Percentiles rank a stretch among this genome's conserved stretches.
These are phyloP conservation scores for Paulownia fortunei DNA, from an alignment of 257 asterid genomes.

Conservation along the genomic window DNA sequence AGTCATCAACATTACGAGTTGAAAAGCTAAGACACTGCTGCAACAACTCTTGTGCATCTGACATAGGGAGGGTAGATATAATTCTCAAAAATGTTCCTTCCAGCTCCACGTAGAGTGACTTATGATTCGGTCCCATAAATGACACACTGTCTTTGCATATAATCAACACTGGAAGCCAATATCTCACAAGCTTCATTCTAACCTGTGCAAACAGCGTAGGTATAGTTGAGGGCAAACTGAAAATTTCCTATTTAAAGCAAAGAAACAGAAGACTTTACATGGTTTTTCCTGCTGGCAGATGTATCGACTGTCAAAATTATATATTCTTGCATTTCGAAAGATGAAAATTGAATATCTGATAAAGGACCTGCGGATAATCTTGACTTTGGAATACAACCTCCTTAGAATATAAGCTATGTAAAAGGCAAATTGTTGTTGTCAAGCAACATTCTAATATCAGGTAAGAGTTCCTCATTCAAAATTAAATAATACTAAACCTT, in stretches of 20 bases:
- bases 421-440: neutral
- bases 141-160: conserved; percentile 71
- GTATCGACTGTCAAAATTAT: neutral
- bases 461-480: no score
- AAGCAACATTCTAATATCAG: no score
- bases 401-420: neutral
- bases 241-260: neutral
- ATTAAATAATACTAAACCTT: no score
- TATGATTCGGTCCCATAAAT: conserved; percentile 55
- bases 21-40: conserved; percentile 93
- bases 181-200: conserved; percentile 80
- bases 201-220: conserved; percentile 51
- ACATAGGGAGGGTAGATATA: conserved; percentile 86
- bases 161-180: conserved; percentile 94
- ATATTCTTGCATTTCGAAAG: neutral
- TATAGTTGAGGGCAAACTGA: neutral
- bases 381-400: neutral
- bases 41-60: conserved; percentile 72
- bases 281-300: neutral
- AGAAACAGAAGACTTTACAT: neutral
- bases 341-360: neutral
- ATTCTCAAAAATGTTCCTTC: conserved; percentile 82
- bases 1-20: conserved; percentile 83
- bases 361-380: no score
- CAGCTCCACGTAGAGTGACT: conserved; percentile 66